Conservation (phyloP, 768 basidiomycete species). For the Boletus sensibilis region DNA sequence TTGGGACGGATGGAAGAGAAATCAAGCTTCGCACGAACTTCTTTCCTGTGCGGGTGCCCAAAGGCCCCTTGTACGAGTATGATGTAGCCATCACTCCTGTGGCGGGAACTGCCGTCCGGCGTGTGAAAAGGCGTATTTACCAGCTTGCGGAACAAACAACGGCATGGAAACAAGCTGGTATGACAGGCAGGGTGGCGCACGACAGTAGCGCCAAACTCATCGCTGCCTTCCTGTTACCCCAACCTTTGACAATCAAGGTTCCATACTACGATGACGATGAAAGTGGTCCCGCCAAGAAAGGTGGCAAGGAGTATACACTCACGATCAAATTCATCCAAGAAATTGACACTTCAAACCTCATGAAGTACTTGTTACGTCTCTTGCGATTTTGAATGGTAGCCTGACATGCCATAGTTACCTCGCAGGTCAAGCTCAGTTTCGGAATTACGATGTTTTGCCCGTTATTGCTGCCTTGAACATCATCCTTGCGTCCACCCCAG, state of each 20-base stretch:
- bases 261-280: slow-evolving; percentile 49
- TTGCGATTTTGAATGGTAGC: background rate
- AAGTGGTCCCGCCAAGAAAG: slow-evolving; percentile 28
- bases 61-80: slow-evolving; percentile 48
- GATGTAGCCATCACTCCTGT: slow-evolving; percentile 42
- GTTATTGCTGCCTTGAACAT: slow-evolving; percentile 51
- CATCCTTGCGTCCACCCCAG: slow-evolving; percentile 44
- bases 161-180: slow-evolving; percentile 41
- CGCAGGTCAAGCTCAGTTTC: slow-evolving; percentile 41
- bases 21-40: slow-evolving; percentile 54
- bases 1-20: slow-evolving; percentile 40
- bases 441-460: slow-evolving; percentile 45
- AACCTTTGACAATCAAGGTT: slow-evolving; percentile 41
- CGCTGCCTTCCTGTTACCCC: slow-evolving; percentile 38
- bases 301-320: slow-evolving; percentile 43
- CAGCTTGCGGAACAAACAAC: slow-evolving; percentile 45
- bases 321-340: slow-evolving; percentile 43
- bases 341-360: slow-evolving; percentile 43
- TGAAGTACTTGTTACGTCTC: slow-evolving; percentile 32
- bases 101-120: slow-evolving; percentile 32
- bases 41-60: slow-evolving; percentile 49
- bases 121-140: slow-evolving; percentile 47
- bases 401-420: slow-evolving; percentile 40
- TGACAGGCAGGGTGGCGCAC: slow-evolving; percentile 45
- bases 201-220: slow-evolving; percentile 48